Conservation (phyloP, 352 stramenopile genomes). For the Pythium coloratum region DNA sequence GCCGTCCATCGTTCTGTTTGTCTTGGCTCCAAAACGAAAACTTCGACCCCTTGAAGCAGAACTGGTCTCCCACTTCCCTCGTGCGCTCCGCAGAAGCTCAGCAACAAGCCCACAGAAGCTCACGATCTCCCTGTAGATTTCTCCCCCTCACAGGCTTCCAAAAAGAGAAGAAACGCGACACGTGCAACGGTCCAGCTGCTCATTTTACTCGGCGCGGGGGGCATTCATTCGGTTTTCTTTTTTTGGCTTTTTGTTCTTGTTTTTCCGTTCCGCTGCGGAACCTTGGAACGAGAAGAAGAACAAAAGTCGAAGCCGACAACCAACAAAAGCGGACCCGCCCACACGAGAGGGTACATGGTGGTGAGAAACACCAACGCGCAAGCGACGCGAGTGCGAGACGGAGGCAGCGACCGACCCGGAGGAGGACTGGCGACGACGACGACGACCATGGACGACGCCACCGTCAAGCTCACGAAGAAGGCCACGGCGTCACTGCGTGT, state of each 20-base stretch:
- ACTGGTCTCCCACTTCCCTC: neutral
- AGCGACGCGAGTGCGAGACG: constrained; percentile 4
- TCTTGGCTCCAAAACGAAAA: neutral
- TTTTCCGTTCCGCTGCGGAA: neutral
- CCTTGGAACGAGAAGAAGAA: constrained; percentile 8
- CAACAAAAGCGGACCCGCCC: neutral
- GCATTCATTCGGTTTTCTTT: constrained; percentile 20
- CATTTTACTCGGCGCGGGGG: neutral
- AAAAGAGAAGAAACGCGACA: constrained; percentile 18
- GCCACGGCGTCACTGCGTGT: constrained; percentile 12
- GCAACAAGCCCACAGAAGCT: neutral
- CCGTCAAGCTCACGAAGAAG: constrained; percentile 25
- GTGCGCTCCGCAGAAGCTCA: neutral
- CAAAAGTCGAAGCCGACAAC: constrained; percentile 3
- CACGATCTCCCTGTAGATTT: neutral
- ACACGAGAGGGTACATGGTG: constrained; percentile 8
- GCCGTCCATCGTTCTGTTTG: neutral
- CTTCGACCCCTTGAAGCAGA: constrained; percentile 3
- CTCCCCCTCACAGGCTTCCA: constrained; percentile 4
- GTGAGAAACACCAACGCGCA: constrained; percentile 9
- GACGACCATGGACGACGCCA: neutral
- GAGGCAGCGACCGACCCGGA: neutral
- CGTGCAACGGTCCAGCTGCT: constrained; percentile 7
- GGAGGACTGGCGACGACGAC: neutral
- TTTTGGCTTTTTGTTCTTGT: constrained; percentile 17